Conservation (phyloP, 2,329 filamentous ascomycete genomes). For the Waltergamsia citrina region DNA sequence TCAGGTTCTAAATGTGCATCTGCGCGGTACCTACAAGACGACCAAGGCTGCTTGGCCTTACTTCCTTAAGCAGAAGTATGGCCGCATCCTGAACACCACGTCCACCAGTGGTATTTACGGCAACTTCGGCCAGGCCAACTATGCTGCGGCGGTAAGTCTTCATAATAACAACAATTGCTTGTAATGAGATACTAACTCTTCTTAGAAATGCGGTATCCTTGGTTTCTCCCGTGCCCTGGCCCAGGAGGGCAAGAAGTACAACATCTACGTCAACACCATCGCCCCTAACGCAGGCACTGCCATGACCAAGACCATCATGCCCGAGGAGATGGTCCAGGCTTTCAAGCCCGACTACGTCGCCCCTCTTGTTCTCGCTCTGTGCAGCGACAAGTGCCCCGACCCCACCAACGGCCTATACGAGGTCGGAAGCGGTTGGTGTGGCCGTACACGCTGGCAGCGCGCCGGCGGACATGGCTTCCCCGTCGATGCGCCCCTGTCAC, state of each 20-base stretch:
- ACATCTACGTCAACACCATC: constrained; percentile 97
- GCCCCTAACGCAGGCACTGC: constrained; percentile 93
- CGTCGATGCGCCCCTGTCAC: constrained; percentile 70
- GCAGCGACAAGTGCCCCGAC: constrained; percentile 76
- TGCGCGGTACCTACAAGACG: constrained; percentile 90
- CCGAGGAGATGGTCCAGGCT: constrained; percentile 94
- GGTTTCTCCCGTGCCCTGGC: constrained; percentile 91
- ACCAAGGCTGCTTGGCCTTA: constrained; percentile 97
- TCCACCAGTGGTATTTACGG: constrained; percentile 97
- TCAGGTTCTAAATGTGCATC: constrained; percentile 82
- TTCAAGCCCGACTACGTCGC: constrained; percentile 99
- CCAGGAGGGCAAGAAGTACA: constrained; percentile 90
- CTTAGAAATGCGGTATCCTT: constrained; percentile 79
- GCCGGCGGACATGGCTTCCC: constrained; percentile 86
- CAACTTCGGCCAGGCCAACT: constrained; percentile 98
- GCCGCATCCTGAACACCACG: constrained; percentile 92
- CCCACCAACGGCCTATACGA: constrained; percentile 86
- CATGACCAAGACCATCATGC: constrained; percentile 90
- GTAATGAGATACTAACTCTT: constrained; percentile 8
- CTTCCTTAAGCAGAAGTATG: constrained; percentile 98
- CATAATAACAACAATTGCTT: background rate
- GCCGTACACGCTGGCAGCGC: constrained; percentile 89
- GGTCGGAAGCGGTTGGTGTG: constrained; percentile 89
- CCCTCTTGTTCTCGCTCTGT: constrained; percentile 78
- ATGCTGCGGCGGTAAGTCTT: constrained; percentile 68